Evolutionary conservation across 106 monocot genomes (phyloP), one percentile per base, ranked within the genome.

Genomic region (Hemerocallis citrina): DNA sequence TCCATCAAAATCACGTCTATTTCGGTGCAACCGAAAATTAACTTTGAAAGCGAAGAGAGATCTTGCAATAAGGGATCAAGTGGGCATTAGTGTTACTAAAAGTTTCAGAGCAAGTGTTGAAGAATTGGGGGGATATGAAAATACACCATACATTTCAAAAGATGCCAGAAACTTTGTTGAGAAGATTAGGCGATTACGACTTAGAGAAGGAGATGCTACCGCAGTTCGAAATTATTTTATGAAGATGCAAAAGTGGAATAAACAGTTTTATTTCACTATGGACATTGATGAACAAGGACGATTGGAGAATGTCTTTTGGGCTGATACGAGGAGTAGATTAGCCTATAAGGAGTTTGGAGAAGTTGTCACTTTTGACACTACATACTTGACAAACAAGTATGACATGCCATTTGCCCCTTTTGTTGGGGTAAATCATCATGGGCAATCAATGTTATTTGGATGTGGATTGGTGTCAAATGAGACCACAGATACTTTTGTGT

Each of bases 391-490:
- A 3, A 27, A 43, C 0, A 42, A 55, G 21, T 40, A 52, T 25
- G 35, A 49, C 31, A 51, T 67, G 3, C 58, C 66, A 30, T 49
- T 73, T 23, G 65, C 49, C 21, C 37, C 63, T 7, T 28, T 74
- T 21, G 39, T 74, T 30, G 73, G 73, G 15, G 66, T 74, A 12
- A 74, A 74, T 23, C 63, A 74, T 9, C 73, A 74, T 50, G 73
- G 73, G 13, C 73, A 74, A 11, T 55, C 55, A 11, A 34, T 60
- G 10, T 44, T 66, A 19, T 34, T 74, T 10, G 66, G 66, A 17
- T 74, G 73, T 39, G 66, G 65, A 24, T 54, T 74, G 10, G 36
- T 74, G 2, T 41, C 66, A 16, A 52, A 42, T 27, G 73, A 66
- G 31, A 65, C 15, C 16, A 19, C n/a, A 23, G 58, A 59, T n/a